These are phyloP conservation scores for Ganoderma boninense DNA, from an alignment of 1,284 basidiomycete genomes.

Conservation along the genomic window DNA sequence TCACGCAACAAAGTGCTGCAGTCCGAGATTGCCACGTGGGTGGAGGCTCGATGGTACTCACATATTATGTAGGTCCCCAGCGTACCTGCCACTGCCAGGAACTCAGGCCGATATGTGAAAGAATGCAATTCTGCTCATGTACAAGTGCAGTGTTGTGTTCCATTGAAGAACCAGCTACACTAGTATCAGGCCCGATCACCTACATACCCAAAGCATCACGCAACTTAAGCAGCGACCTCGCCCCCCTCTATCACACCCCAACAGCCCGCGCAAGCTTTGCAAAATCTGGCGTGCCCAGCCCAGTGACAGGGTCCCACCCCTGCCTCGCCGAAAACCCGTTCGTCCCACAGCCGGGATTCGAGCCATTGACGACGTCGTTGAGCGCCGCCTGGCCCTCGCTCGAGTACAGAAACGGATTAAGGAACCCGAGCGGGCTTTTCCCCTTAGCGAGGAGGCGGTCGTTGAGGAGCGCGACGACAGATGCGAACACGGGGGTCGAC, in stretches of 20 bases:
- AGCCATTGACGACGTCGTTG: slow-evolving; percentile 50
- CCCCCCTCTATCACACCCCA: slow-evolving; percentile 14
- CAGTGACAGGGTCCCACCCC: slow-evolving; percentile 48
- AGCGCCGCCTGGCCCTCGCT: slow-evolving; percentile 39
- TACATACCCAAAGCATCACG: no score
- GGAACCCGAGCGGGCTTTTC: slow-evolving; percentile 55
- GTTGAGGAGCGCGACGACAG: slow-evolving; percentile 63
- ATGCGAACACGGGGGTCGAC: slow-evolving; percentile 60
- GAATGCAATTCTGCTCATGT: no score
- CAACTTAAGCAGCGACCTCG: no score
- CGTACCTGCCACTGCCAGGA: no score
- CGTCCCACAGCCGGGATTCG: slow-evolving; percentile 45
- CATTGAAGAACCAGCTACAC: no score
- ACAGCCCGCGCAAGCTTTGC: slow-evolving; percentile 26
- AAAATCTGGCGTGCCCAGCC: slow-evolving; percentile 43
- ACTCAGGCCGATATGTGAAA: no score
- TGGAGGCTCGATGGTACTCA: no score
- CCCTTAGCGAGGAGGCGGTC: slow-evolving; percentile 56
- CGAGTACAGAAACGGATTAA: slow-evolving; percentile 56
- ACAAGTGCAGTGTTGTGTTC: no score
- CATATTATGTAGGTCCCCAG: no score
- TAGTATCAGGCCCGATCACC: no score
- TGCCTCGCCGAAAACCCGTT: slow-evolving; percentile 44
- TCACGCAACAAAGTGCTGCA: no score
- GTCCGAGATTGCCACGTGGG: no score